phyloP scores from a whole-genome alignment of 371 early-diverging fungal species.

The Zopfochytrium polystomum region DNA sequence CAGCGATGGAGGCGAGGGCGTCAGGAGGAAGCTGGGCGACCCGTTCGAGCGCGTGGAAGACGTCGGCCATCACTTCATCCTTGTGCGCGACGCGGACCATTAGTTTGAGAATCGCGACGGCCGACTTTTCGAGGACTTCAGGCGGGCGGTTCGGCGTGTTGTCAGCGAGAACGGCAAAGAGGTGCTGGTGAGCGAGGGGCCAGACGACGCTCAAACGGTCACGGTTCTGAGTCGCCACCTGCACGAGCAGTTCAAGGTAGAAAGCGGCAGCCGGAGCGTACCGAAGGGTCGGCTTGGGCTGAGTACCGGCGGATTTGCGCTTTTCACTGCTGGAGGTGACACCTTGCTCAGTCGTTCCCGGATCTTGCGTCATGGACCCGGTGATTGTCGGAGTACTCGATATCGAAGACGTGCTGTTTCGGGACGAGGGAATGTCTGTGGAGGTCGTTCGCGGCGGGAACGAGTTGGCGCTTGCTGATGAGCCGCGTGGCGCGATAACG shows the following conservation, averaged over 20 bases:
- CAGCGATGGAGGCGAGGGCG: conserved; percentile 65
- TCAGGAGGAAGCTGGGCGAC: conserved; percentile 64
- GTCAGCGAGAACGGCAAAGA: conserved; percentile 25
- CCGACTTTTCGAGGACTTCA: conserved; percentile 65
- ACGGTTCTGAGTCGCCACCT: conserved; percentile 70
- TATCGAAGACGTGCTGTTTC: too few species aligned
- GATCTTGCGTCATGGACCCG: too few species aligned
- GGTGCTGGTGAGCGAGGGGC: conserved; percentile 30
- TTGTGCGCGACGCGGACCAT: conserved; percentile 69
- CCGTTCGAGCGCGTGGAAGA: conserved; percentile 61
- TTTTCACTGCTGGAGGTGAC: too few species aligned
- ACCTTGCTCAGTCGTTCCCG: too few species aligned
- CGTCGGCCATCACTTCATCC: conserved; percentile 38
- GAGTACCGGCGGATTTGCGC: too few species aligned
- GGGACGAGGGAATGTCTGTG: too few species aligned
- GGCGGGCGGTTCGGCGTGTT: conserved; percentile 7
- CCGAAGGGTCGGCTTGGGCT: too few species aligned
- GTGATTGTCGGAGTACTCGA: too few species aligned
- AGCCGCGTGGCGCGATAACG: not conserved
- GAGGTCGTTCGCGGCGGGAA: too few species aligned
- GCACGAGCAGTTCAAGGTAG: conserved; percentile 72
- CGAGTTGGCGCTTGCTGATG: too few species aligned
- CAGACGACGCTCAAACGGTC: conserved; percentile 63
- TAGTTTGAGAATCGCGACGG: conserved; percentile 69
- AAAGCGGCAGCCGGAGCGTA: conserved; percentile 49